Base-by-base conservation (phyloP, 345 rosid species). In the Rubroshorea leprosula region DNA sequence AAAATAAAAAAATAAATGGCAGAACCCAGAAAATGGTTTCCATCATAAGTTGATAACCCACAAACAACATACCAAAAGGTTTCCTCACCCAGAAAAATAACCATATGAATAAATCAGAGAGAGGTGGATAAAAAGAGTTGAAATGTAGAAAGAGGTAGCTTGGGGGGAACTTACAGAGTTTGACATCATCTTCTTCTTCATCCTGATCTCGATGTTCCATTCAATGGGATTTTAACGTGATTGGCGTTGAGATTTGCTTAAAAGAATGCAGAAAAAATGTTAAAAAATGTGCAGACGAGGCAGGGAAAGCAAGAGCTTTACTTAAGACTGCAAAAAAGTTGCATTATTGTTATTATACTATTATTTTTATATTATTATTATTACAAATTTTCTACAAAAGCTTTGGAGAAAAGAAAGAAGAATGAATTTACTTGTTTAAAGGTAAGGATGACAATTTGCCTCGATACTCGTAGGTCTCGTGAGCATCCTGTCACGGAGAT, bases 121-220 rank as follows among this genome's bases (percentile, higher is more conserved):
- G 23, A 22, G 6, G 35, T 22, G 14, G 2, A 39, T 5, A 39
- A 50, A 5, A 49, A 20, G 0, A 21, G 5, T 60, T 15, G 20
- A 35, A 6, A 31, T 13, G 41, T 6, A 51, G 23, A 49, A 35
- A 21, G 31, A 3, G 56, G 21, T 38, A 43, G 8, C 16, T 11
- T 31, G 13, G 29, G 48, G 43, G 56, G 29, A 55, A 50, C 77
- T 61, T 65, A 68, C 73, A 65, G 67, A 44, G 39, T 64, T 26
- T 20, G 66, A n/a, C 65, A 72, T 67, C 65, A 72, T 67, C 20
- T 41, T 63, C 35, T 26, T 60, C 63, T 64, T 54, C 54, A 56
- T 31, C 49, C 45, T 46, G 68, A 68, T 62, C 23, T 50, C 24
- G 54, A 14, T 12, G 24, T 51, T 63, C 72, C 60, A 57, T 68